Evolutionary conservation across 257 asterid species (phyloP).

Genomic region (Paulownia fortunei): DNA sequence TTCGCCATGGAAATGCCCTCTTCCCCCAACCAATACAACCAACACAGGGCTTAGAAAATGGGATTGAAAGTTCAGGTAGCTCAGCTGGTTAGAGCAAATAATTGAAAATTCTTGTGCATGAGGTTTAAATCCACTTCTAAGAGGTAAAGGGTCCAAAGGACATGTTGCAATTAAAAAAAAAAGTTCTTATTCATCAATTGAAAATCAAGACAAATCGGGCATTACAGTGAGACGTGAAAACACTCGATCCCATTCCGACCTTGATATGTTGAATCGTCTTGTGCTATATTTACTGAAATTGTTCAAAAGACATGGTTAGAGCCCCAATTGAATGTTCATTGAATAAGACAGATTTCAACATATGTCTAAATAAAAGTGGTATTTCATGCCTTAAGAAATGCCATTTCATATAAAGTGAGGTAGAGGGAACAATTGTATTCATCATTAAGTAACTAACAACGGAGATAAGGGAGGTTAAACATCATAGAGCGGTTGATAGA

Average conservation of each 20-base stretch:
- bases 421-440: too few relatives aligned
- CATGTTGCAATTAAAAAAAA: background rate
- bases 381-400: too few relatives aligned
- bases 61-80: slow-evolving; percentile 1
- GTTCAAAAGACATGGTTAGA: too few relatives aligned
- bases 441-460: too few relatives aligned
- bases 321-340: background rate
- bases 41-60: background rate
- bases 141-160: background rate
- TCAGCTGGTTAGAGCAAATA: slow-evolving; percentile 1
- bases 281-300: background rate
- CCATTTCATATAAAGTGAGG: too few relatives aligned
- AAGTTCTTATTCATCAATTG: background rate
- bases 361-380: too few relatives aligned
- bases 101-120: background rate
- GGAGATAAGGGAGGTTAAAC: too few relatives aligned
- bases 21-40: too few relatives aligned
- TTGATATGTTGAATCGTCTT: slow-evolving; percentile 25
- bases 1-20: too few relatives aligned
- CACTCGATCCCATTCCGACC: slow-evolving; percentile 34
- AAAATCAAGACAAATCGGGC: background rate
- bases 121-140: slow-evolving; percentile 8
- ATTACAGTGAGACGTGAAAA: slow-evolving; percentile 24
- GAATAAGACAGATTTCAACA: too few relatives aligned
- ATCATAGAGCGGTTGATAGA: too few relatives aligned